Conservation (phyloP, 2,329 filamentous ascomycete genomes). For the Cladophialophora exuberans region DNA sequence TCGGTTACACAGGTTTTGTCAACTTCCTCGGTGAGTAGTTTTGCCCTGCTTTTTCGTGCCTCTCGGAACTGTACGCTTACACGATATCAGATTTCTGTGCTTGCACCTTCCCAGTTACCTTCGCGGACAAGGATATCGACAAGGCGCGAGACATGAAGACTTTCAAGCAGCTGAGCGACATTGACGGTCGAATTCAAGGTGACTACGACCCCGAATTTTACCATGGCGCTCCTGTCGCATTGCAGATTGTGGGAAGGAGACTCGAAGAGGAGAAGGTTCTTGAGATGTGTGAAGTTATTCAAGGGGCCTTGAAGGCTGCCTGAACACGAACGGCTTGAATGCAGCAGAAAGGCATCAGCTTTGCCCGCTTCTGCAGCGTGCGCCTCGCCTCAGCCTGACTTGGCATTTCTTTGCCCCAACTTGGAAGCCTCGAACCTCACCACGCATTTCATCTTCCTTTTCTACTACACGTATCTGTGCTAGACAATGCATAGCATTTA, state of each 20-base stretch:
- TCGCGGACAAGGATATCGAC: slow-evolving; percentile 32
- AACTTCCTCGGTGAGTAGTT: slow-evolving; percentile 35
- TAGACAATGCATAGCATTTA: too few relatives aligned
- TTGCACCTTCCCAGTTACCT: slow-evolving; percentile 34
- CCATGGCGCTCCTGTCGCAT: slow-evolving; percentile 37
- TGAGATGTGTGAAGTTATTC: slow-evolving; percentile 43
- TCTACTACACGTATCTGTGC: too few relatives aligned
- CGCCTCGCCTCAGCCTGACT: not conserved
- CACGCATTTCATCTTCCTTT: too few relatives aligned
- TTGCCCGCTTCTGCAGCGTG: not conserved
- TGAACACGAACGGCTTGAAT: not conserved
- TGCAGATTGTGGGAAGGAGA: slow-evolving; percentile 37
- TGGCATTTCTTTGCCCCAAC: too few relatives aligned
- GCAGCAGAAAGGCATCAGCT: not conserved
- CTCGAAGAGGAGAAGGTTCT: slow-evolving; percentile 41
- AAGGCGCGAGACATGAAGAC: slow-evolving; percentile 28
- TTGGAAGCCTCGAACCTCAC: too few relatives aligned
- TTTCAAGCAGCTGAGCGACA: slow-evolving; percentile 34
- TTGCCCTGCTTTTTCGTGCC: slow-evolving; percentile 24
- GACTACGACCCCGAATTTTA: slow-evolving; percentile 39
- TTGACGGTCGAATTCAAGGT: slow-evolving; percentile 35
- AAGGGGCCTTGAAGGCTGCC: slow-evolving; percentile 37
- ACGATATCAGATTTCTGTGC: slow-evolving; percentile 25
- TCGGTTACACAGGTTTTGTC: slow-evolving; percentile 36
- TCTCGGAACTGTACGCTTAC: not conserved